phyloP scores from a whole-genome alignment of 345 rosid species.

The Rhizophora apiculata region DNA sequence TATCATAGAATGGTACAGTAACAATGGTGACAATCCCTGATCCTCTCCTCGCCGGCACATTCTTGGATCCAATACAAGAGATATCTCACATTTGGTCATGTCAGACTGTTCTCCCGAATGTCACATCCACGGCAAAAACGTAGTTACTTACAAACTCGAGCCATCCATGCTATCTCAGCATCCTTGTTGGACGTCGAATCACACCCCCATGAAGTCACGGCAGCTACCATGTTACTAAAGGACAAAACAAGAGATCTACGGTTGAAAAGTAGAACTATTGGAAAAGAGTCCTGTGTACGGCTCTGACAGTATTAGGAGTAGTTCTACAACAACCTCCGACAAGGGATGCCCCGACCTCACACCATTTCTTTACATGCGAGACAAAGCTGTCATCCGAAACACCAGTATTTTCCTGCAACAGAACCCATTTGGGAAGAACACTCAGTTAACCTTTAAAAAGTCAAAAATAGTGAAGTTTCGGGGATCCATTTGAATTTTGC shows the following conservation, averaged over 20 bases:
- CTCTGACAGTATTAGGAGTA: slow-evolving; percentile 64
- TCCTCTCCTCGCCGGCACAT: too few species aligned
- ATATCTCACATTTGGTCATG: neutral
- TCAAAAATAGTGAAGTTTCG: neutral
- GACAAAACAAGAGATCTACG: neutral
- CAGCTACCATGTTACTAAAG: neutral
- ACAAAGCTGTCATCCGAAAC: slow-evolving; percentile 69
- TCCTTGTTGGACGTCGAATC: slow-evolving; percentile 3
- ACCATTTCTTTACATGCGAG: slow-evolving; percentile 64
- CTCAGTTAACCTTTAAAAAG: neutral
- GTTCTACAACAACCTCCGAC: slow-evolving; percentile 57
- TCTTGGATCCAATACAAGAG: neutral
- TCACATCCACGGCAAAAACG: neutral
- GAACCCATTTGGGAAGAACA: neutral
- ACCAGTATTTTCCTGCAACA: slow-evolving; percentile 67
- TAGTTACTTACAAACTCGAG: neutral
- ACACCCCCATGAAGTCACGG: neutral
- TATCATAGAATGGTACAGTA: neutral
- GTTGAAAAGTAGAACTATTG: slow-evolving; percentile 26
- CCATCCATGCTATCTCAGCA: neutral
- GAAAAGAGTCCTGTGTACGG: slow-evolving; percentile 43
- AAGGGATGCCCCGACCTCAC: slow-evolving; percentile 61
- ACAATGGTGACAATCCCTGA: neutral
- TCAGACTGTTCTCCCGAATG: neutral
- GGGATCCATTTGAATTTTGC: neutral